Conservation (phyloP, 768 basidiomycete species). For the Amanita rimosa region DNA sequence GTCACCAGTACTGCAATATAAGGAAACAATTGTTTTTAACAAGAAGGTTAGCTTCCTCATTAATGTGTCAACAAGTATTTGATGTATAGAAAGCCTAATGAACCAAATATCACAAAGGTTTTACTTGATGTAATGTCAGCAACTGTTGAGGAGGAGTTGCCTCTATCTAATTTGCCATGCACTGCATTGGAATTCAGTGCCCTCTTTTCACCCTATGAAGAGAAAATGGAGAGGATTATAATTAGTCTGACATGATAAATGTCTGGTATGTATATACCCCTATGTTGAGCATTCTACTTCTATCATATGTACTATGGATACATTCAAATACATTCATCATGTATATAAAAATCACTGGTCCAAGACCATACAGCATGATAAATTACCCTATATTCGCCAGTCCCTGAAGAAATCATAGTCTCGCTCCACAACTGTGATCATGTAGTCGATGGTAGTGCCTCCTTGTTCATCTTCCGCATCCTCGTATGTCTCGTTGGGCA, state of each 20-base stretch:
- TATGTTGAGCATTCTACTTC: no score
- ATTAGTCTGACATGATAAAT: neutral
- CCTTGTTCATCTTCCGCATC: slow-evolving; percentile 40
- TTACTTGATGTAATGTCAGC: neutral
- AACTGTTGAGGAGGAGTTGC: neutral
- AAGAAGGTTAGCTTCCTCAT: neutral
- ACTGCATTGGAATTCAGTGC: neutral
- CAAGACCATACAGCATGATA: neutral
- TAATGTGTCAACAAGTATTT: neutral
- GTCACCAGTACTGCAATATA: neutral
- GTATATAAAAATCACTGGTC: neutral
- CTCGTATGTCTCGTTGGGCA: slow-evolving; percentile 17
- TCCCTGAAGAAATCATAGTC: slow-evolving; percentile 66
- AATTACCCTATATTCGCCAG: slow-evolving; percentile 42
- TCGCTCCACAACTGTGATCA: slow-evolving; percentile 54
- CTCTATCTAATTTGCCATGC: neutral
- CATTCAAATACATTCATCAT: no score
- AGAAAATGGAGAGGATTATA: slow-evolving; percentile 1
- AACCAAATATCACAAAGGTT: neutral
- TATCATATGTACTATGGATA: no score
- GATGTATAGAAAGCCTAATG: neutral
- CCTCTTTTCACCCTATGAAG: slow-evolving; percentile 2
- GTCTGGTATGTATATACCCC: no score
- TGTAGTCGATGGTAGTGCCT: slow-evolving; percentile 75
- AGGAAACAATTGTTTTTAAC: neutral